These are phyloP conservation scores for Spatholobus suberectus DNA, from an alignment of 306 rosid species.

Conservation along the genomic window DNA sequence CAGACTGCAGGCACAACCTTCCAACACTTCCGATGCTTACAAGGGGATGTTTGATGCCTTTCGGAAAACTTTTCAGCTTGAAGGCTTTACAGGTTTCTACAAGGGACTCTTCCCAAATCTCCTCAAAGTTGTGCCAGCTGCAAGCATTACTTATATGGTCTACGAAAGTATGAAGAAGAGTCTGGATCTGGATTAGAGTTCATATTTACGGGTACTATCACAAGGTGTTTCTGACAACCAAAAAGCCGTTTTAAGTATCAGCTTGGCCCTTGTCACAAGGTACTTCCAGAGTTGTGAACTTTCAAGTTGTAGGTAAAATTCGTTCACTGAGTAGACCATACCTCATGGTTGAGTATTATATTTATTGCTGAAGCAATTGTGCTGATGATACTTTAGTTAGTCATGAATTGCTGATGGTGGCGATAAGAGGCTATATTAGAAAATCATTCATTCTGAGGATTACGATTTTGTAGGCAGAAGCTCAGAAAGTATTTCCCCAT, in stretches of 20 bases:
- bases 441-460: conserved; percentile 35
- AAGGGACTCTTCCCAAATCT: conserved; percentile 61
- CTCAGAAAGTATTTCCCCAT: conserved; percentile 36
- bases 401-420: conserved; percentile 41
- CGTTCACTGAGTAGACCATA: background rate
- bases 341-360: conserved; percentile 23
- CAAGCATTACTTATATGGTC: conserved; percentile 58
- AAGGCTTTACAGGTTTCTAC: conserved; percentile 56
- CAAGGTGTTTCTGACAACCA: background rate
- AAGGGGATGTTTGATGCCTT: conserved; percentile 61
- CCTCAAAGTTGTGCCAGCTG: conserved; percentile 67
- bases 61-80: conserved; percentile 47
- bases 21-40: conserved; percentile 45
- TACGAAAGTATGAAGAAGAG: conserved; percentile 60
- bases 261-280: conserved; percentile 9
- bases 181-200: conserved; percentile 47
- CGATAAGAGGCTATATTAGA: conserved; percentile 47
- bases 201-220: background rate
- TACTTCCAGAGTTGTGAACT: background rate
- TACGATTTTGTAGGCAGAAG: conserved; percentile 52
- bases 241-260: background rate
- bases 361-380: conserved; percentile 33
- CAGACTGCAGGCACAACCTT: conserved; percentile 60
- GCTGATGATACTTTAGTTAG: conserved; percentile 42
- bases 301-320: background rate